Evolutionary conservation across 1,284 basidiomycete species (phyloP), one percentile per base, ranked within the genome.

Genomic region (Trichosporon sp.): DNA sequence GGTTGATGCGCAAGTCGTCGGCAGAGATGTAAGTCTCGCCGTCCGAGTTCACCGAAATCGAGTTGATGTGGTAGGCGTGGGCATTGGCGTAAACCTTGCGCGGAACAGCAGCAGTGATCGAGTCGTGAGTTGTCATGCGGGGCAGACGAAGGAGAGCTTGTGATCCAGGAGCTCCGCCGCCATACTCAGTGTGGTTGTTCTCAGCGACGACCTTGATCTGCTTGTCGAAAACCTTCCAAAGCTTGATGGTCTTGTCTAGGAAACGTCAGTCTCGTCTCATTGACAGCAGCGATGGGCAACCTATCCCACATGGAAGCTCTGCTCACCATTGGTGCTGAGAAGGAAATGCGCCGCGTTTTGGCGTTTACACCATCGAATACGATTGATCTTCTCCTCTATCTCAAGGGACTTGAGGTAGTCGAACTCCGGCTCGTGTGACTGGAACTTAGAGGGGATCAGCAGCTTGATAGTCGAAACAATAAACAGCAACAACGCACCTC

Each of bases 381-480:
- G 94, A 88, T 99, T 99, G 88, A 99, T 99, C 91, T 99, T 99
- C 88, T 99, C 97, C 86, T 99, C 97, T 84, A 99, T 99, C 88
- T 99, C 97, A 77, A 99, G 88, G 38, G 94, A 97, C 88, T 99
- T 99, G 83, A 99, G 91, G 84, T 99, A 99, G 87, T 99, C 97
- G 85, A 99, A 99, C 85, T 99, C 97, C 71, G 97, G 97, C 84
- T 99, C 97, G 84, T 99, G 97, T 61, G 94, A 97, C 88, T 99
- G 97, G 83, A 99, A 84, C 83, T 84, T 8, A 21, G 14, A 40
- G 43, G 56, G 11, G 70, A 68, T 66, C 43, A 69, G 66, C 8
- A 21, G 32, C 65, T 31, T 35, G 32, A 32, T 70, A 35, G 10
- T 21, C 12, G 19, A 32, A 12, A 14, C 40, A 56, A 63, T 35